A percentile compares a stretch with the other conserved stretches of the same genome.
phyloP scores from a whole-genome alignment of 495 filamentous ascomycete species.

The Aspergillus panamensis region DNA sequence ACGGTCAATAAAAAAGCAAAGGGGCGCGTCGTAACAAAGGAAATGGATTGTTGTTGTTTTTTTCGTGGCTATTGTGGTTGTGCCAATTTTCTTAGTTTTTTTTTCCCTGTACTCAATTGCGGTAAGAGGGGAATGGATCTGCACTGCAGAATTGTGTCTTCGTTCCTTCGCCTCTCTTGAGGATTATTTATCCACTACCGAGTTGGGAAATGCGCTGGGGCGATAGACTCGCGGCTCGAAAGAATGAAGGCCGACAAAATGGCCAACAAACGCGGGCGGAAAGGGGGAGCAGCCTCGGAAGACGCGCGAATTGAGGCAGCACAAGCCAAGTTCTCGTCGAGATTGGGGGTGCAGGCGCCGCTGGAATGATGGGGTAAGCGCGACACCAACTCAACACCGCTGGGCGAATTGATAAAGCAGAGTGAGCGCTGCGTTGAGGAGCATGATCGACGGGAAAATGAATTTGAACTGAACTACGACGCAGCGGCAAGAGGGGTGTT shows the following conservation, averaged over 20 bases:
- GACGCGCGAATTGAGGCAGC: conserved; percentile 24
- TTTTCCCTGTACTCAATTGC: conserved; percentile 7
- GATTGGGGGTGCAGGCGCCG: background rate
- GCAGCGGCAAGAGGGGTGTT: conserved; percentile 15
- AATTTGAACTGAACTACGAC: conserved; percentile 8
- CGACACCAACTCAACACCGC: conserved; percentile 22
- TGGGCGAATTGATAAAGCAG: conserved; percentile 24
- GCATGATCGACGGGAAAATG: conserved; percentile 23
- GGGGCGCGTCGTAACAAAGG: conserved; percentile 19
- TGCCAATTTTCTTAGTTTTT: conserved; percentile 3
- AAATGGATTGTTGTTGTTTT: conserved; percentile 11
- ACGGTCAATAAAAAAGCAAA: conserved; percentile 4
- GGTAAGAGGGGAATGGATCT: conserved; percentile 19
- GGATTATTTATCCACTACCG: conserved; percentile 15
- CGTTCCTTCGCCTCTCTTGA: conserved; percentile 12
- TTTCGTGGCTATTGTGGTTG: conserved; percentile 4
- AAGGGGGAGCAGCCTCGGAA: conserved; percentile 18
- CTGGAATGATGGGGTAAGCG: background rate
- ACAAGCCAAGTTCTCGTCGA: conserved; percentile 15
- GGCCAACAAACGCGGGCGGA: conserved; percentile 24
- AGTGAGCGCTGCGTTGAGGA: conserved; percentile 17
- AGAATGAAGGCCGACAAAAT: conserved; percentile 15
- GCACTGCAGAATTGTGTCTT: conserved; percentile 27
- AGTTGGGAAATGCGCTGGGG: conserved; percentile 17
- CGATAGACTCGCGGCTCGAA: conserved; percentile 10